Conservation (phyloP, 2,329 filamentous ascomycete genomes). For the Neurospora crassa region DNA sequence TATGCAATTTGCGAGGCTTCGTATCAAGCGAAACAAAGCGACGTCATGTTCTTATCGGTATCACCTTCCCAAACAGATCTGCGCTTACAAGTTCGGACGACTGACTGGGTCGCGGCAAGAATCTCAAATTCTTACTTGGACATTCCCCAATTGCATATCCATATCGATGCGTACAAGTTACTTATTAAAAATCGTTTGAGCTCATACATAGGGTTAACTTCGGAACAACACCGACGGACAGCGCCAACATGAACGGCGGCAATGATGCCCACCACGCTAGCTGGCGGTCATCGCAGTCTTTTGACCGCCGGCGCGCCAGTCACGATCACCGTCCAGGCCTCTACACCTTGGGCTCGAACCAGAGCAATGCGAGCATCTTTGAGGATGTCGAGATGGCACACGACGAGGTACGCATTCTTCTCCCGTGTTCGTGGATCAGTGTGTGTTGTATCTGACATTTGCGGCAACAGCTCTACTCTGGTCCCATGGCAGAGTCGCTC, state of each 20-base stretch:
- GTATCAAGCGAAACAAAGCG: not conserved
- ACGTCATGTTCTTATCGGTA: conserved; percentile 10
- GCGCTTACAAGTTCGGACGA: conserved; percentile 1
- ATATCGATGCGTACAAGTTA: conserved; percentile 2
- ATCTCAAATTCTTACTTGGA: not conserved
- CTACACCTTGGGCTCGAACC: conserved; percentile 60
- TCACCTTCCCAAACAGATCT: not conserved
- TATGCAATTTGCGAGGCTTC: conserved; percentile 4
- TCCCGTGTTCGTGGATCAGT: not conserved
- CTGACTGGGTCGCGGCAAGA: not conserved
- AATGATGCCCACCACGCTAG: not conserved
- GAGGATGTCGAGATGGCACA: conserved; percentile 98
- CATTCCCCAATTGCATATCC: not conserved
- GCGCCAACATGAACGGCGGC: conserved; percentile 1
- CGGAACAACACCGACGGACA: not conserved
- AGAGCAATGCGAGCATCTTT: conserved; percentile 71
- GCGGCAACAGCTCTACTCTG: conserved; percentile 60
- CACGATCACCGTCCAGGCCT: conserved; percentile 24
- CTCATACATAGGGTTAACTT: not conserved
- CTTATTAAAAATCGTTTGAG: not conserved
- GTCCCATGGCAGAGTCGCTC: conserved; percentile 90
- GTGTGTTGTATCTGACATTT: conserved; percentile 1
- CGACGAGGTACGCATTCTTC: conserved; percentile 58
- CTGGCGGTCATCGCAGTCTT: conserved; percentile 5
- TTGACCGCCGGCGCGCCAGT: conserved; percentile 12